Percentiles rank a stretch among this genome's conserved stretches.
These are phyloP conservation scores for Cylindrotheca fusiformis DNA, from an alignment of 108 stramenopile genomes.

Conservation along the genomic window DNA sequence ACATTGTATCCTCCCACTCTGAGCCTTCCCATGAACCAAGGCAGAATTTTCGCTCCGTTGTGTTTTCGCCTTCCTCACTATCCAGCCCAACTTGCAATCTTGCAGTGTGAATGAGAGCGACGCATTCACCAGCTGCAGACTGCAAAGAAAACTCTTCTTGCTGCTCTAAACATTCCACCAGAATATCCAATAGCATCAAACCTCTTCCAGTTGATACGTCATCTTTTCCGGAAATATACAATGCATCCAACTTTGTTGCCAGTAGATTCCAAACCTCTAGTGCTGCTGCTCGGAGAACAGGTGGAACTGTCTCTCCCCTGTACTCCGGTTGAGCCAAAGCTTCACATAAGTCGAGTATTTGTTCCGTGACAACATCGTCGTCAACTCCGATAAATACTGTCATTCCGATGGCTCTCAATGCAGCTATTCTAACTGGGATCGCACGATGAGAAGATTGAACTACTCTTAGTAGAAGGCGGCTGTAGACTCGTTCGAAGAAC, in stretches of 20 bases:
- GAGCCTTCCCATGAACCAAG: constrained; percentile 82
- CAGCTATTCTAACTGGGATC: constrained; percentile 62
- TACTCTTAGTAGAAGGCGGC: constrained; percentile 42
- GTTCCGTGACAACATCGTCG: constrained; percentile 43
- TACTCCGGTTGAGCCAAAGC: constrained; percentile 38
- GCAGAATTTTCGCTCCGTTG: constrained; percentile 49
- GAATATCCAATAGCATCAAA: constrained; percentile 45
- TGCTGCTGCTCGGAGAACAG: constrained; percentile 58
- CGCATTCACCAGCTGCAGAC: constrained; percentile 73
- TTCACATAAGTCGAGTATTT: constrained; percentile 71
- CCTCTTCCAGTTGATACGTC: constrained; percentile 60
- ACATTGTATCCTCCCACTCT: constrained; percentile 74
- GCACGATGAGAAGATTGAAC: constrained; percentile 62
- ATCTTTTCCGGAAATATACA: constrained; percentile 56
- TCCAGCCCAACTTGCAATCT: constrained; percentile 60
- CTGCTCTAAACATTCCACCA: constrained; percentile 61
- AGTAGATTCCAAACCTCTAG: constrained; percentile 82
- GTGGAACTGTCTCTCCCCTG: constrained; percentile 53
- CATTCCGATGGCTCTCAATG: constrained; percentile 71
- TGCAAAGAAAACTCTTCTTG: constrained; percentile 22
- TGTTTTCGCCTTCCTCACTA: constrained; percentile 40
- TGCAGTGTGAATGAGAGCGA: constrained; percentile 76
- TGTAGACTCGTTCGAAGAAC: constrained; percentile 43
- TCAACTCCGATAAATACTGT: constrained; percentile 58
- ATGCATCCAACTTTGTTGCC: constrained; percentile 58